Conservation (phyloP, 2,329 filamentous ascomycete species). For the Lecanosticta acicola region DNA sequence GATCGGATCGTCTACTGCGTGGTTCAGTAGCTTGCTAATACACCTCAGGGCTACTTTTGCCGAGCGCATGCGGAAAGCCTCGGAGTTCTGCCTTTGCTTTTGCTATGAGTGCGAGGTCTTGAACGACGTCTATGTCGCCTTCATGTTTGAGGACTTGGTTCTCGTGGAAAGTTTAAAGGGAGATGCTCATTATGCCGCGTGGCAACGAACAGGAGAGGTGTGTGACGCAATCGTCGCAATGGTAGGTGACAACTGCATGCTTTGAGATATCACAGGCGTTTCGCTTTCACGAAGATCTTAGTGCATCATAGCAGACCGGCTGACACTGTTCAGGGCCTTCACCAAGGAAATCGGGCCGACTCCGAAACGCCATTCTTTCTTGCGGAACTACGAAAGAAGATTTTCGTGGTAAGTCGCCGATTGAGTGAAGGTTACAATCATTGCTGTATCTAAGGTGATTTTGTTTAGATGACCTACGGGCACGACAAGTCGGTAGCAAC, state of each 20-base stretch:
- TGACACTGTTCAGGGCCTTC: slow-evolving; percentile 19
- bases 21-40: background rate
- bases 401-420: slow-evolving; percentile 21
- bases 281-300: too few relatives aligned
- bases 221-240: slow-evolving; percentile 32
- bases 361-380: slow-evolving; percentile 33
- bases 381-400: slow-evolving; percentile 29
- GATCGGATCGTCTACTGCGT: background rate
- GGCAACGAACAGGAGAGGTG: slow-evolving; percentile 33
- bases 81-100: slow-evolving; percentile 32
- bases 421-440: background rate
- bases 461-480: slow-evolving; percentile 27
- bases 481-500: slow-evolving; percentile 32
- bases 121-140: slow-evolving; percentile 31
- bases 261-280: too few relatives aligned
- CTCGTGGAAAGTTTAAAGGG: slow-evolving; percentile 31
- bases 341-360: slow-evolving; percentile 30
- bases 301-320: background rate
- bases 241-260: too few relatives aligned
- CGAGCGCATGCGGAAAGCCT: slow-evolving; percentile 34
- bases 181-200: slow-evolving; percentile 29
- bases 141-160: slow-evolving; percentile 32
- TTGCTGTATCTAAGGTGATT: background rate
- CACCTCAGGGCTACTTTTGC: slow-evolving; percentile 42
- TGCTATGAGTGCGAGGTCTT: slow-evolving; percentile 33